These are phyloP conservation scores for Amaranthus tricolor DNA, from an alignment of 179 eudicot species.

Conservation along the genomic window DNA sequence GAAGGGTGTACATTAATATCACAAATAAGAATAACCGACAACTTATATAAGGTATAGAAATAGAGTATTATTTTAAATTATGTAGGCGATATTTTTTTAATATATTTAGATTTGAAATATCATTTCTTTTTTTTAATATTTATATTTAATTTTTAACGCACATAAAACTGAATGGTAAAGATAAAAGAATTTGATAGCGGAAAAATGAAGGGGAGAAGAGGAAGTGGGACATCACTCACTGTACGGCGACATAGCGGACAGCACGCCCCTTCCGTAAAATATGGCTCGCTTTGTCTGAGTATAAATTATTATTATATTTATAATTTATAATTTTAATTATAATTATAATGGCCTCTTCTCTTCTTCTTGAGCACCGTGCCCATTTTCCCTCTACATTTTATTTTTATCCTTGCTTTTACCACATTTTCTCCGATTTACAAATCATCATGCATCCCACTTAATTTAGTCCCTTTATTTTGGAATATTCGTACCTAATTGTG, in stretches of 20 bases:
- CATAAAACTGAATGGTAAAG: too few species aligned
- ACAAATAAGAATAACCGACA: too few species aligned
- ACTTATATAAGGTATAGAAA: too few species aligned
- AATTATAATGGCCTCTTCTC: neutral
- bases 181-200: too few species aligned
- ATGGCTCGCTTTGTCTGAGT: constrained; percentile 25
- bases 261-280: constrained; percentile 33
- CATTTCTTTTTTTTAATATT: too few species aligned
- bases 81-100: too few species aligned
- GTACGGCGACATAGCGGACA: constrained; percentile 32
- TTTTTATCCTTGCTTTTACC: neutral
- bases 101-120: too few species aligned
- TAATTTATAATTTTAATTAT: neutral
- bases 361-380: constrained; percentile 26
- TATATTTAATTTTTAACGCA: too few species aligned
- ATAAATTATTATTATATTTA: neutral
- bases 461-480: neutral
- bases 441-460: neutral
- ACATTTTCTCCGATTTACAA: neutral
- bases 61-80: too few species aligned
- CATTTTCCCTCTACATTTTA: neutral
- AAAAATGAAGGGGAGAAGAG: neutral
- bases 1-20: too few species aligned
- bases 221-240: constrained; percentile 14
- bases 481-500: too few species aligned